phyloP scores from a whole-genome alignment of 106 monocot species.

The Chionographis japonica region DNA sequence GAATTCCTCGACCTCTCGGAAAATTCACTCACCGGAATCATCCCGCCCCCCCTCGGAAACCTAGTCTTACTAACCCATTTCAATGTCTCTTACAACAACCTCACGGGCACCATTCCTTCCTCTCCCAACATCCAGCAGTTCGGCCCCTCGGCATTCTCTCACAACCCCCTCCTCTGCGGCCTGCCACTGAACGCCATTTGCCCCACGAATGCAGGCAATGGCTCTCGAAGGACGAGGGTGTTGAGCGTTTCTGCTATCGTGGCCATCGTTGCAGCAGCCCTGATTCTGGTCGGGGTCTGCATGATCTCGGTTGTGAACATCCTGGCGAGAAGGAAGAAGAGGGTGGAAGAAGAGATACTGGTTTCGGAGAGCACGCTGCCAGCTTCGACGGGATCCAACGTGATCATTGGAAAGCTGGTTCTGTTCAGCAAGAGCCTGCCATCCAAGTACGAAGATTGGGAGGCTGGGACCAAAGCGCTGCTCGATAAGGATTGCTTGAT shows the following conservation, averaged over 20 bases:
- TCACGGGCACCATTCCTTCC: constrained; percentile 70
- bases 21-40: constrained; percentile 59
- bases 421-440: constrained; percentile 96
- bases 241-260: constrained; percentile 61
- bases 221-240: constrained; percentile 14
- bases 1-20: constrained; percentile 62
- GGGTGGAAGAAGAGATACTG: constrained; percentile 41
- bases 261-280: constrained; percentile 60
- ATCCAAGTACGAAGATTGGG: constrained; percentile 90
- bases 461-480: constrained; percentile 80
- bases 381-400: constrained; percentile 32
- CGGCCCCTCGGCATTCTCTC: constrained; percentile 42
- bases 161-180: constrained; percentile 82
- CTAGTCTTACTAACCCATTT: constrained; percentile 48
- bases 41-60: constrained; percentile 49
- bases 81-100: constrained; percentile 83
- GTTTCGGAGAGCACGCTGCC: constrained; percentile 62
- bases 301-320: constrained; percentile 60
- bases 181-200: constrained; percentile 53
- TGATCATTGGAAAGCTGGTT: constrained; percentile 87
- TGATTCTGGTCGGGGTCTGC: constrained; percentile 75
- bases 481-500: constrained; percentile 82
- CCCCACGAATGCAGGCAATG: neutral
- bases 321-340: constrained; percentile 37
- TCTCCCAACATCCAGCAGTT: constrained; percentile 46